phyloP scores from a whole-genome alignment of 176 grass and related monocot genomes.

The Oryza australiensis region DNA sequence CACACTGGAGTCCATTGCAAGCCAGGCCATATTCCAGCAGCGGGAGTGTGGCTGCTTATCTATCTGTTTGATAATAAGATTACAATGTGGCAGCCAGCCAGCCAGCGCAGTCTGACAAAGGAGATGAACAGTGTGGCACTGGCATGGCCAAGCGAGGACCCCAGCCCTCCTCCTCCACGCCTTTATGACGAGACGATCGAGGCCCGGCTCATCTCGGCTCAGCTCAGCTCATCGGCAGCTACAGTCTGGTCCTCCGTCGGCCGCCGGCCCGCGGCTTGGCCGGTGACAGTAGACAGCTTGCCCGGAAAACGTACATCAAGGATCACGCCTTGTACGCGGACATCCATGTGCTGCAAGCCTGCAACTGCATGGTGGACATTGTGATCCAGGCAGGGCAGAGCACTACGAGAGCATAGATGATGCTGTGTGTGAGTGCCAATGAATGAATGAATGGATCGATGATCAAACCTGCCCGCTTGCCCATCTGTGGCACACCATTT shows the following conservation, averaged over 20 bases:
- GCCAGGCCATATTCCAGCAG: constrained; percentile 45
- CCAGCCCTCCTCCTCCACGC: constrained; percentile 12
- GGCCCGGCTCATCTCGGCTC: background rate
- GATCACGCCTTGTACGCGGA: constrained; percentile 5
- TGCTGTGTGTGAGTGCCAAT: constrained; percentile 7
- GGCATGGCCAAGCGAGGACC: background rate
- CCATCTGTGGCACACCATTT: constrained; percentile 39
- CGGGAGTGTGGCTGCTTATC: background rate
- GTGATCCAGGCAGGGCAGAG: constrained; percentile 7
- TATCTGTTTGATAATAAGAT: background rate
- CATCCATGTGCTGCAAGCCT: constrained; percentile 1
- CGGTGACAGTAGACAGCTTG: background rate
- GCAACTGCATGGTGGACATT: background rate
- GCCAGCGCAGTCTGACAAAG: constrained; percentile 43
- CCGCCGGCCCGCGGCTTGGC: background rate
- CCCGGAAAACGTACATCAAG: constrained; percentile 10
- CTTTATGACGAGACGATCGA: constrained; percentile 39
- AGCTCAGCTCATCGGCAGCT: constrained; percentile 40
- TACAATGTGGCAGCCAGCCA: constrained; percentile 30
- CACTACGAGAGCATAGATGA: constrained; percentile 6
- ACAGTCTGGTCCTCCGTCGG: constrained; percentile 60
- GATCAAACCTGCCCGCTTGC: background rate
- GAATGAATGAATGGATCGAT: no score
- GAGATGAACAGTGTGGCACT: constrained; percentile 43
- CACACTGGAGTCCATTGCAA: constrained; percentile 43